Conservation (phyloP, 2,329 filamentous ascomycete genomes). For the Claviceps sorghi region DNA sequence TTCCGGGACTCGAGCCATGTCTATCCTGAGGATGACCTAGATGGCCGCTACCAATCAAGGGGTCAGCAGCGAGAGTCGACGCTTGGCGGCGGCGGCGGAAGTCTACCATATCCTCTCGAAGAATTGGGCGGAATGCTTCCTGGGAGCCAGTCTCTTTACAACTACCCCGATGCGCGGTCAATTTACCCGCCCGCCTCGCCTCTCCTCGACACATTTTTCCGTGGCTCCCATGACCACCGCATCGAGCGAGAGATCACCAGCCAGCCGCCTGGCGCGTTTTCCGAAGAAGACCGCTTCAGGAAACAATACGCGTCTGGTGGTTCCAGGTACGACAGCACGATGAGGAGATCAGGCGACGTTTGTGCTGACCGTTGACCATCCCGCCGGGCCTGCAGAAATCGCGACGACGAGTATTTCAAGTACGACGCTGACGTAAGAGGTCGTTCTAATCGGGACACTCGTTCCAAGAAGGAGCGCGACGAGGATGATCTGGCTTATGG, state of each 20-base stretch:
- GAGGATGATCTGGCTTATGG: conserved; percentile 40
- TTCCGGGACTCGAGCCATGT: conserved; percentile 27
- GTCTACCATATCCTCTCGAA: conserved; percentile 25
- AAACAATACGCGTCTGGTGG: conserved; percentile 10
- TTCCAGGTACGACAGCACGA: conserved; percentile 6
- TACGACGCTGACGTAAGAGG: conserved; percentile 14
- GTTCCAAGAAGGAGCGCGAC: conserved; percentile 12
- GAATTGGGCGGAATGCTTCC: conserved; percentile 24
- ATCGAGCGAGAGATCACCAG: conserved; percentile 15
- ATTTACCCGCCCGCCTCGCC: conserved; percentile 22
- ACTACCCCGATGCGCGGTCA: conserved; percentile 23
- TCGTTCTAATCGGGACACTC: conserved; percentile 6
- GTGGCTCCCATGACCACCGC: conserved; percentile 18
- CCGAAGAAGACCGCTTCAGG: conserved; percentile 14
- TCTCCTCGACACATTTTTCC: conserved; percentile 21
- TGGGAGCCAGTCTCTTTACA: conserved; percentile 22
- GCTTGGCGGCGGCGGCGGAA: conserved; percentile 15
- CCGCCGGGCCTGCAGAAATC: not conserved
- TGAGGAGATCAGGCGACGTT: conserved; percentile 5
- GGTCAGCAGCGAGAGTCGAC: conserved; percentile 19
- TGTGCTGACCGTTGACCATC: not conserved
- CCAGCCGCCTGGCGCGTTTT: conserved; percentile 20
- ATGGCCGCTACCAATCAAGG: conserved; percentile 19
- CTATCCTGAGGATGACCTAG: conserved; percentile 28
- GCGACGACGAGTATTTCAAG: conserved; percentile 7